Conservation (phyloP, 768 basidiomycete species). For the Collybia sp. region DNA sequence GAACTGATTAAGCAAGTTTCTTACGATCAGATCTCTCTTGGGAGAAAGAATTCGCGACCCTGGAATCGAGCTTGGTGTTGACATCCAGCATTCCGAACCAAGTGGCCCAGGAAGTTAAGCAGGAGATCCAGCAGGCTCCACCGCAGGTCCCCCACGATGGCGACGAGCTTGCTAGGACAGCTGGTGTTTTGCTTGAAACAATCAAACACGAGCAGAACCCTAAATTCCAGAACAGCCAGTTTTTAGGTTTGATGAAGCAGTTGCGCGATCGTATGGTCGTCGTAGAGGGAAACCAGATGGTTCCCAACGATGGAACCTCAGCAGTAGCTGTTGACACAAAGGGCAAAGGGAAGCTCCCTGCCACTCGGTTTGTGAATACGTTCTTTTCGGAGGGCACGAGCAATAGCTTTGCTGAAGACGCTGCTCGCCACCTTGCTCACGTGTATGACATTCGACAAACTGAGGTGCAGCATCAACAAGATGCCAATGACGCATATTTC, state of each 20-base stretch:
- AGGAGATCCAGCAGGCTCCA: slow-evolving; percentile 18
- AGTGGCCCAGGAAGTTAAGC: slow-evolving; percentile 8
- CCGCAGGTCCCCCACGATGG: slow-evolving; percentile 28
- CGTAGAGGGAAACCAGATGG: slow-evolving; percentile 77
- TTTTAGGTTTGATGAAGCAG: slow-evolving; percentile 83
- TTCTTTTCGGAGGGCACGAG: background rate
- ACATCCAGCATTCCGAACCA: slow-evolving; percentile 5
- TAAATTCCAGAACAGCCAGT: slow-evolving; percentile 83
- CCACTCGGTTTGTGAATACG: background rate
- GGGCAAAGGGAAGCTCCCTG: slow-evolving; percentile 53
- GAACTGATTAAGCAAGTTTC: background rate
- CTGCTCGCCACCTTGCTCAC: background rate
- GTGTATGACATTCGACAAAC: background rate
- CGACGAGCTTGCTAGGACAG: slow-evolving; percentile 78
- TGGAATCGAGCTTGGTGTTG: slow-evolving; percentile 34
- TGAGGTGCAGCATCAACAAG: slow-evolving; percentile 20
- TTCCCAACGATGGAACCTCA: slow-evolving; percentile 41
- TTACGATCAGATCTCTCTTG: slow-evolving; percentile 38
- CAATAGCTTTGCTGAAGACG: background rate
- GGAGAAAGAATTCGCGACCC: slow-evolving; percentile 64
- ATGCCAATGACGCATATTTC: slow-evolving; percentile 66
- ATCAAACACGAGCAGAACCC: slow-evolving; percentile 72
- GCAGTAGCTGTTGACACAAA: slow-evolving; percentile 40
- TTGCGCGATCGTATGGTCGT: slow-evolving; percentile 74
- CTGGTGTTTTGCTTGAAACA: slow-evolving; percentile 72